Evolutionary conservation across 306 rosid species (phyloP).

Genomic region (Medicago lupulina): DNA sequence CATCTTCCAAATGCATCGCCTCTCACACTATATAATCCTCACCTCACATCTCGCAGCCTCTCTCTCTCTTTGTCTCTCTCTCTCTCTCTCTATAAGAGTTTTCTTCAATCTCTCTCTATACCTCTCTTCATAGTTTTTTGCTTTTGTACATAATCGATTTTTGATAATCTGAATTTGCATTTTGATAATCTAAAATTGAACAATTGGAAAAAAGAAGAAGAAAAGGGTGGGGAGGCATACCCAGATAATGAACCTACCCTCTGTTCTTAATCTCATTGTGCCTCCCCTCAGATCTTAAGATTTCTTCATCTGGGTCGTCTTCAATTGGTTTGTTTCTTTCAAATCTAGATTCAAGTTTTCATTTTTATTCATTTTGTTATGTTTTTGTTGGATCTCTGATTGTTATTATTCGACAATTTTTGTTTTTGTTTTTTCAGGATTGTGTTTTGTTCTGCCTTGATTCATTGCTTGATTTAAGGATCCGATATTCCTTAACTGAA

Average conservation of each 20-base stretch:
- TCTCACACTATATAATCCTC: slow-evolving; percentile 64
- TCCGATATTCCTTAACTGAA: slow-evolving; percentile 70
- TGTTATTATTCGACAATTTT: slow-evolving; percentile 24
- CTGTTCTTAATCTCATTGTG: slow-evolving; percentile 71
- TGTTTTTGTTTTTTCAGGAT: slow-evolving; percentile 56
- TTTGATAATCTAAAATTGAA: slow-evolving; percentile 66
- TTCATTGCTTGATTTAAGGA: slow-evolving; percentile 77
- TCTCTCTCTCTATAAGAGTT: slow-evolving; percentile 56
- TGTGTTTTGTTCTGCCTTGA: slow-evolving; percentile 54
- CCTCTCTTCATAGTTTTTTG: slow-evolving; percentile 43
- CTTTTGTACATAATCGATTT: slow-evolving; percentile 61
- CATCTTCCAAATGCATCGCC: slow-evolving; percentile 57
- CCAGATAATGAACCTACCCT: slow-evolving; percentile 74
- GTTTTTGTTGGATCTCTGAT: slow-evolving; percentile 60
- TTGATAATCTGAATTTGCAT: slow-evolving; percentile 79
- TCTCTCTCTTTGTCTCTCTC: slow-evolving; percentile 55
- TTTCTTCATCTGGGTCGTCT: slow-evolving; percentile 73
- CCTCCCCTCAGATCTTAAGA: slow-evolving; percentile 97
- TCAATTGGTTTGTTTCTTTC: slow-evolving; percentile 69
- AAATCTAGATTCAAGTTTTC: slow-evolving; percentile 67
- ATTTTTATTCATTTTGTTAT: slow-evolving; percentile 50
- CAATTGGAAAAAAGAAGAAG: slow-evolving; percentile 63
- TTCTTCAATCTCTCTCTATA: slow-evolving; percentile 48
- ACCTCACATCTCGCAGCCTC: slow-evolving; percentile 55
- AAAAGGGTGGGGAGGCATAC: slow-evolving; percentile 71